Evolutionary conservation across 805 yeast species (phyloP).

Genomic region (Saturnispora serradocipensis): DNA sequence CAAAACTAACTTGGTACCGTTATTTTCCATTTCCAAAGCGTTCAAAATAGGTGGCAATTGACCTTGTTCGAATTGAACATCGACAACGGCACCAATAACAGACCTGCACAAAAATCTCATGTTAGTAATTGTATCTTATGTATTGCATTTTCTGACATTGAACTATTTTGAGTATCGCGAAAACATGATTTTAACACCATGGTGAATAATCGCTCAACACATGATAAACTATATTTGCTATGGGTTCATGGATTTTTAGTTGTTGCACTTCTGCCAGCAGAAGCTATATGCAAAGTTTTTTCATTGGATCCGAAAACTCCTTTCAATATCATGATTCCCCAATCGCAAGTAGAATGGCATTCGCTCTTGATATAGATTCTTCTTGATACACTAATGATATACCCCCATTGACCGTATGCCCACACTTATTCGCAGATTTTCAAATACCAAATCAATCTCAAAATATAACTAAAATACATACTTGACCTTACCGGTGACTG

Average conservation of each 20-base stretch:
- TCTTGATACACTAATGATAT: no score
- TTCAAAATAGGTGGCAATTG: slow-evolving; percentile 95
- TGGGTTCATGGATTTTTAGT: no score
- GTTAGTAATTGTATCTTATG: slow-evolving; percentile 16
- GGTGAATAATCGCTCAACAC: no score
- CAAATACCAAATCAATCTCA: not conserved
- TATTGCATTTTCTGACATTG: no score
- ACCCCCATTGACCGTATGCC: no score
- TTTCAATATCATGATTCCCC: not conserved
- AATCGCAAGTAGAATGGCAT: no score
- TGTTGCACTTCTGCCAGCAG: no score
- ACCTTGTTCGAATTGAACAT: slow-evolving; percentile 97
- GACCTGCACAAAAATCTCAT: slow-evolving; percentile 43
- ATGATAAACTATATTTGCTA: no score
- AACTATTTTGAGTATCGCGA: no score
- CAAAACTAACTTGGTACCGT: slow-evolving; percentile 64
- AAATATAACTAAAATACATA: slow-evolving; percentile 35
- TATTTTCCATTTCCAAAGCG: slow-evolving; percentile 84
- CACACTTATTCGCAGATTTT: not conserved
- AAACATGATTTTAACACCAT: no score
- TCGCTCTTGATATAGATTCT: no score
- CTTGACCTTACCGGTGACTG: slow-evolving; percentile 79
- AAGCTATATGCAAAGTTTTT: no score
- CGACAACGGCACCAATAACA: slow-evolving; percentile 98
- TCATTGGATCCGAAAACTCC: not conserved